Percentiles rank a stretch among this genome's conserved stretches.
phyloP scores from a whole-genome alignment of 2,329 filamentous ascomycete species.

The Talaromyces atroroseus region DNA sequence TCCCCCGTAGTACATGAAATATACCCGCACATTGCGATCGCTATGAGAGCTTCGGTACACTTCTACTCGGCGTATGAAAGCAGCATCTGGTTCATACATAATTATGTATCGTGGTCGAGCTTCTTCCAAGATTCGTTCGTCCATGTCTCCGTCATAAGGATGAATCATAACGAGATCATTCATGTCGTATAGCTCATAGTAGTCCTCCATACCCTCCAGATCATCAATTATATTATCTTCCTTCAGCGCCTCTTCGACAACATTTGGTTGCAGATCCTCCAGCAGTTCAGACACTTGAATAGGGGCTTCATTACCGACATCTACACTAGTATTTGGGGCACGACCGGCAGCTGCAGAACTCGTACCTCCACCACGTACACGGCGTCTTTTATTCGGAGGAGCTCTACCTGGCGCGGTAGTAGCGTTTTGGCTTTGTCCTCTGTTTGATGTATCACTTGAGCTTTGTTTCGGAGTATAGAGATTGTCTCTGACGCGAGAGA shows the following conservation, averaged over 20 bases:
- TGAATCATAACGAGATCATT: constrained; percentile 82
- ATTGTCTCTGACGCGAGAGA: constrained; percentile 68
- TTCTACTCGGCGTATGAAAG: constrained; percentile 90
- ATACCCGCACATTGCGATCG: constrained; percentile 81
- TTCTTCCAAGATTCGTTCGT: constrained; percentile 94
- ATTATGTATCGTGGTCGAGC: constrained; percentile 89
- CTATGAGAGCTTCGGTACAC: constrained; percentile 94
- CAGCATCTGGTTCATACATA: constrained; percentile 95
- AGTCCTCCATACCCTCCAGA: constrained; percentile 85
- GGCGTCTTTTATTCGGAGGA: constrained; percentile 78
- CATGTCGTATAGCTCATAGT: constrained; percentile 87
- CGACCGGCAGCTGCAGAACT: constrained; percentile 55
- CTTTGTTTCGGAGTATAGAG: constrained; percentile 27
- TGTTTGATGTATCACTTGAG: constrained; percentile 20
- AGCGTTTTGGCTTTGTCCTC: constrained; percentile 18
- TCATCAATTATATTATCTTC: constrained; percentile 65
- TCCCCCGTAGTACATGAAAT: constrained; percentile 93
- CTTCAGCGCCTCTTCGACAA: constrained; percentile 69
- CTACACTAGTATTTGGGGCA: constrained; percentile 66
- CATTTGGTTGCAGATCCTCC: constrained; percentile 75
- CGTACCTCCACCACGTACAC: constrained; percentile 72
- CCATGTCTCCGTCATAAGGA: constrained; percentile 90
- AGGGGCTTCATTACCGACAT: constrained; percentile 70
- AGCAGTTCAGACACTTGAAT: constrained; percentile 76
- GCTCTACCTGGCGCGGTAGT: constrained; percentile 53